Conservation (phyloP, 139 green algal genomes). For the Micractinium sp. region DNA sequence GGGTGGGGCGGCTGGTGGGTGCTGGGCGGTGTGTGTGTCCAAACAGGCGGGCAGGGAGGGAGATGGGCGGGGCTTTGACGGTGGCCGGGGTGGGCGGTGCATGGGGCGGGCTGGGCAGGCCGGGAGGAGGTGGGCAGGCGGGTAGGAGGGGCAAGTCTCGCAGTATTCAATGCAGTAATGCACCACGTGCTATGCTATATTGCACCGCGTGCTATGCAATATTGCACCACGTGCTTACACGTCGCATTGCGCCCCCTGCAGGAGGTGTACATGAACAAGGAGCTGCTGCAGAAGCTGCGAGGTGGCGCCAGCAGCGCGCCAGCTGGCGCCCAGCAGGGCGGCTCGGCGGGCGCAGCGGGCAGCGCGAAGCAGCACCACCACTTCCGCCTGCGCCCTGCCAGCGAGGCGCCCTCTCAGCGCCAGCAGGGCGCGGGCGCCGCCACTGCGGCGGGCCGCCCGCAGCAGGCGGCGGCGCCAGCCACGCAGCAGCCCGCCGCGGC, state of each 20-base stretch:
- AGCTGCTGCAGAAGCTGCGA: slow-evolving; percentile 21
- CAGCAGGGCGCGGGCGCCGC: background rate
- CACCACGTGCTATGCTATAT: background rate
- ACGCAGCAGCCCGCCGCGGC: background rate
- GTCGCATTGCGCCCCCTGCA: background rate
- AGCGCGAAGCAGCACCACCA: slow-evolving; percentile 29
- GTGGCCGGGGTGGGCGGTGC: too few species aligned
- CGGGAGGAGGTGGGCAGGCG: background rate
- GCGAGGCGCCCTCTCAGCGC: slow-evolving; percentile 12
- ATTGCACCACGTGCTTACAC: too few species aligned
- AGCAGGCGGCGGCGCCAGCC: background rate
- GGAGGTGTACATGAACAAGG: slow-evolving; percentile 44
- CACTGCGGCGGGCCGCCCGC: too few species aligned
- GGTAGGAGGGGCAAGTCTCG: background rate
- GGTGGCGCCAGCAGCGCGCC: background rate
- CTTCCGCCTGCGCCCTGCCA: slow-evolving; percentile 18
- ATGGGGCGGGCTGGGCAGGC: background rate
- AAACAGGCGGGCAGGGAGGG: background rate
- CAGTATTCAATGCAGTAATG: too few species aligned
- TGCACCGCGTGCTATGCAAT: too few species aligned
- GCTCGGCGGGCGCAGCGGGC: background rate
- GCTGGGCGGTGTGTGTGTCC: background rate
- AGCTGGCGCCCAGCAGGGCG: background rate
- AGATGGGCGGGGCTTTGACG: background rate
- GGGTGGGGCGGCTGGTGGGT: too few species aligned